Conservation (phyloP, 2,329 filamentous ascomycete genomes). For the Scytalidium sp. region DNA sequence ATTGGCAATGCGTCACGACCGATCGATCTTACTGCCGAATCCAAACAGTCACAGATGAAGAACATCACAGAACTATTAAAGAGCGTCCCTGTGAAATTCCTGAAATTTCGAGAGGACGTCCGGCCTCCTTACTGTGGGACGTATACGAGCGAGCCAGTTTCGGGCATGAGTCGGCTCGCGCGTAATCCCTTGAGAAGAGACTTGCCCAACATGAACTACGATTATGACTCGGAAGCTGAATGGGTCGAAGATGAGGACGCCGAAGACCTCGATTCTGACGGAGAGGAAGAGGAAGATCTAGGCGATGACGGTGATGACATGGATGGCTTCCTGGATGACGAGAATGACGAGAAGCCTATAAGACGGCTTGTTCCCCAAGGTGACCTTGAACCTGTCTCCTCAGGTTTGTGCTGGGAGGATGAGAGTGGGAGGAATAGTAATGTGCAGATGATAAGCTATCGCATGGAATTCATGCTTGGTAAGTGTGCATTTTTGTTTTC, state of each 20-base stretch:
- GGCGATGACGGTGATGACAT: constrained; percentile 66
- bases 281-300: constrained; percentile 65
- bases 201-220: constrained; percentile 68
- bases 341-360: constrained; percentile 58
- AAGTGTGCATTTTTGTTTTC: constrained; percentile 8
- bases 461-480: constrained; percentile 65
- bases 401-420: constrained; percentile 83
- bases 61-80: constrained; percentile 15
- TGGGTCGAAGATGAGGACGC: constrained; percentile 70
- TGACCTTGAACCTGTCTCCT: constrained; percentile 72
- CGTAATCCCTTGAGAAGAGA: constrained; percentile 49
- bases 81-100: constrained; percentile 24
- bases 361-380: constrained; percentile 58
- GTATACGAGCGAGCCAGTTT: constrained; percentile 46
- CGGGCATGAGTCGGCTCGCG: constrained; percentile 45
- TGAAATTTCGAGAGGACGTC: constrained; percentile 59
- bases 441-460: constrained; percentile 55
- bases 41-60: constrained; percentile 27
- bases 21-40: constrained; percentile 27
- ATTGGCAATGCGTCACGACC: constrained; percentile 18
- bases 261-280: constrained; percentile 55
- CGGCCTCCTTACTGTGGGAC: constrained; percentile 72
- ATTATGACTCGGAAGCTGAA: constrained; percentile 83
- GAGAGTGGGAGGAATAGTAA: constrained; percentile 41
- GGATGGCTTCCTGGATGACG: constrained; percentile 65